Percentiles rank a stretch among this genome's conserved stretches.
These are phyloP conservation scores for Solanum clarkiae DNA, from an alignment of 257 asterid genomes.

Conservation along the genomic window DNA sequence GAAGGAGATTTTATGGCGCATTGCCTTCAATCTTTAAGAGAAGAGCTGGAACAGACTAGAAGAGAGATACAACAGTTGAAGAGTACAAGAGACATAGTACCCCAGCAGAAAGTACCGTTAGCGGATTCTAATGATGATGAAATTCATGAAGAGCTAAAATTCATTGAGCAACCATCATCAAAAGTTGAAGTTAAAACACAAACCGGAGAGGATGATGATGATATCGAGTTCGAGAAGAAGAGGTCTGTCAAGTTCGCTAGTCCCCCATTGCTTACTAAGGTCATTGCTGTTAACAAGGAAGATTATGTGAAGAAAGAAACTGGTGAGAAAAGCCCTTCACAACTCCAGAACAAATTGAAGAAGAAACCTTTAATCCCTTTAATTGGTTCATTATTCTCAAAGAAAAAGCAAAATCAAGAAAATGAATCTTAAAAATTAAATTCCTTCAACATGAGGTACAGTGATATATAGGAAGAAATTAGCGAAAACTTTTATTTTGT, in stretches of 20 bases:
- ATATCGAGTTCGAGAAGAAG: constrained; percentile 25
- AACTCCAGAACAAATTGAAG: constrained; percentile 28
- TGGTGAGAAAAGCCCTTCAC: neutral
- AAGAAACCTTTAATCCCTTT: constrained; percentile 50
- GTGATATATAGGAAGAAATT: neutral
- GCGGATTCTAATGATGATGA: constrained; percentile 1
- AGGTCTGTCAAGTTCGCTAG: constrained; percentile 76
- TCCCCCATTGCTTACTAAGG: constrained; percentile 45
- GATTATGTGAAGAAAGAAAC: neutral
- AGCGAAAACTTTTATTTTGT: neutral
- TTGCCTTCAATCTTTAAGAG: constrained; percentile 37
- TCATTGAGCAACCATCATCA: constrained; percentile 26
- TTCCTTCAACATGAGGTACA: neutral
- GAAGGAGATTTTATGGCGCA: constrained; percentile 44
- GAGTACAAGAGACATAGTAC: constrained; percentile 10
- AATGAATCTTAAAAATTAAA: neutral
- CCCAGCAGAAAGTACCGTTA: neutral
- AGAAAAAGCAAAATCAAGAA: constrained; percentile 24
- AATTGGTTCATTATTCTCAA: constrained; percentile 41
- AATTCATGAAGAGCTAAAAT: constrained; percentile 46
- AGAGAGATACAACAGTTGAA: constrained; percentile 50
- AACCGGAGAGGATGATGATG: neutral
- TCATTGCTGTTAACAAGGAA: constrained; percentile 16
- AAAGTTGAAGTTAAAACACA: constrained; percentile 1
- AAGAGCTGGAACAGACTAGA: constrained; percentile 56